phyloP scores from a whole-genome alignment of 2,329 filamentous ascomycete genomes.

The Arthroderma uncinatum region DNA sequence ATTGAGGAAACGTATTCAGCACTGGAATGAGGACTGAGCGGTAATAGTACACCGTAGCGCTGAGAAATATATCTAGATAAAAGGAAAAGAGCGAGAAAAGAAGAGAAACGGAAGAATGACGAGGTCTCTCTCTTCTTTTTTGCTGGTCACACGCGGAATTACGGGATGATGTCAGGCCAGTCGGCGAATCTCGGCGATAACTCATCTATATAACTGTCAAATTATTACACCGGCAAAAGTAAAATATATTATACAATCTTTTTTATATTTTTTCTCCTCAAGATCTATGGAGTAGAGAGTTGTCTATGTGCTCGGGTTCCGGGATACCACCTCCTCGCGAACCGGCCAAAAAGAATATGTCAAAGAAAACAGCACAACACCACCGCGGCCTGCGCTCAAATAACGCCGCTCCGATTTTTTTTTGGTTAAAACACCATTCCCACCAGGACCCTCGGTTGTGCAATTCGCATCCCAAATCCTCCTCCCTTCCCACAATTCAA shows the following conservation, averaged over 20 bases:
- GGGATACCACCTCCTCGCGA: not conserved
- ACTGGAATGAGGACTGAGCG: too few relatives aligned
- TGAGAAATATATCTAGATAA: not conserved
- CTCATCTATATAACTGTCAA: not conserved
- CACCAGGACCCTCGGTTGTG: slow-evolving; percentile 2
- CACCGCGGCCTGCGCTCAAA: not conserved
- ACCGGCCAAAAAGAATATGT: not conserved
- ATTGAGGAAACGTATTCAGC: too few relatives aligned
- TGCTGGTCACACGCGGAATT: not conserved
- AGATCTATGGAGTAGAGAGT: slow-evolving; percentile 16
- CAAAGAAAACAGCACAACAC: not conserved
- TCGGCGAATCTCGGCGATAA: not conserved
- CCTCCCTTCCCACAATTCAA: slow-evolving; percentile 2
- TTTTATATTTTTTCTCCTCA: slow-evolving; percentile 6
- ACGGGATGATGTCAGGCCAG: not conserved
- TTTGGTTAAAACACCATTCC: slow-evolving; percentile 1
- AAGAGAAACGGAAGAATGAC: not conserved
- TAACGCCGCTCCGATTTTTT: slow-evolving; percentile 4
- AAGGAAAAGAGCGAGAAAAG: not conserved
- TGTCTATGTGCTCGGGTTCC: slow-evolving; percentile 12
- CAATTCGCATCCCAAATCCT: not conserved
- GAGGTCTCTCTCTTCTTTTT: too few relatives aligned
- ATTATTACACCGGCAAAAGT: not conserved
- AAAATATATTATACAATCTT: slow-evolving; percentile 4
- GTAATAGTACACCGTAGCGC: too few relatives aligned